phyloP scores from a whole-genome alignment of 2,329 filamentous ascomycete genomes.

The Lachnellula occidentalis region DNA sequence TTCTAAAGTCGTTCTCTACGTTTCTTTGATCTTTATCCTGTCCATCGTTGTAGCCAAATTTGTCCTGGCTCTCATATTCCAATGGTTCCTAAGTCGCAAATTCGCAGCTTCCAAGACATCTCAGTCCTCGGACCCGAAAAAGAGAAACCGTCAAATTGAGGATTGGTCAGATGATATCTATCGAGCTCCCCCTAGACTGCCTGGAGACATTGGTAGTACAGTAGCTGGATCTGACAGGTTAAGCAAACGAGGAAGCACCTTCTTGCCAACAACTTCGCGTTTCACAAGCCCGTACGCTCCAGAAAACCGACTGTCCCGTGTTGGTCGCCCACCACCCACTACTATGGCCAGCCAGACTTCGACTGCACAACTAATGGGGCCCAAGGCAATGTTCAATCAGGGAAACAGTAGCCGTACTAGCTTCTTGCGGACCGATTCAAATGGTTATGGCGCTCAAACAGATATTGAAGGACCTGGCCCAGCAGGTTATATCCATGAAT shows the following conservation, averaged over 20 bases:
- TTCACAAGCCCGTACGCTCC: constrained; percentile 87
- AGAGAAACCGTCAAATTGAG: constrained; percentile 88
- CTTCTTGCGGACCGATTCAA: constrained; percentile 57
- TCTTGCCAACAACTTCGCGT: constrained; percentile 87
- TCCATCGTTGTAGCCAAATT: constrained; percentile 85
- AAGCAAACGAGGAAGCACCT: constrained; percentile 75
- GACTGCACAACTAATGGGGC: constrained; percentile 65
- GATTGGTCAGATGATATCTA: constrained; percentile 99
- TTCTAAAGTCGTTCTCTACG: constrained; percentile 92
- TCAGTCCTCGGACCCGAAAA: constrained; percentile 72
- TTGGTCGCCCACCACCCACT: constrained; percentile 57
- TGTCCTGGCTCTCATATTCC: constrained; percentile 81
- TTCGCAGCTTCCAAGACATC: constrained; percentile 85
- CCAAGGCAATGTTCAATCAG: constrained; percentile 66
- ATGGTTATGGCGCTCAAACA: constrained; percentile 43
- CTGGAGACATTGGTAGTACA: constrained; percentile 66
- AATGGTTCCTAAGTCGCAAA: constrained; percentile 88
- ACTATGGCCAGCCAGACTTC: constrained; percentile 91
- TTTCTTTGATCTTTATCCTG: constrained; percentile 86
- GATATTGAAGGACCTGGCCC: constrained; percentile 70
- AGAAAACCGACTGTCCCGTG: constrained; percentile 55
- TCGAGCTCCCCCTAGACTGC: constrained; percentile 75
- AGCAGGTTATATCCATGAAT: constrained; percentile 91
- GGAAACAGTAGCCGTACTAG: constrained; percentile 58
- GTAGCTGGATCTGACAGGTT: constrained; percentile 58